These are phyloP conservation scores for Colletotrichum lentis DNA, from an alignment of 2,329 filamentous ascomycete genomes.

Conservation along the genomic window DNA sequence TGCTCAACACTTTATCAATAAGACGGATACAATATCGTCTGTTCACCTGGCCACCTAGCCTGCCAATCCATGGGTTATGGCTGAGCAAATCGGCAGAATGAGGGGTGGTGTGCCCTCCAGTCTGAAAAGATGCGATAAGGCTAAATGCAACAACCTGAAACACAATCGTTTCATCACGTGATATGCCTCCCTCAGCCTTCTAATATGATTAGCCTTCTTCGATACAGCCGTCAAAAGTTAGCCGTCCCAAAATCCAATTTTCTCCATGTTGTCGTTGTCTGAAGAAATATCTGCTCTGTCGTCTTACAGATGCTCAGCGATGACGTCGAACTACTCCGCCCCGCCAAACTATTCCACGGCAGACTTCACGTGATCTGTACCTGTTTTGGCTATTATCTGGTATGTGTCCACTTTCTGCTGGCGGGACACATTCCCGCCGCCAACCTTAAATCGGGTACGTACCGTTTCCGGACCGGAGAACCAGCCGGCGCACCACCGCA, in stretches of 20 bases:
- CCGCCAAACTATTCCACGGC: neutral
- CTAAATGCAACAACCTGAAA: slow-evolving; percentile 8
- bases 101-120: slow-evolving; percentile 10
- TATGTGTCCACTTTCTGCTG: neutral
- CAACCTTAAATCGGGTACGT: slow-evolving; percentile 10
- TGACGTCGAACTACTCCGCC: neutral
- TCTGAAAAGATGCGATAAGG: slow-evolving; percentile 6
- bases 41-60: neutral
- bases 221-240: neutral
- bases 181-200: neutral
- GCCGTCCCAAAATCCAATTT: neutral
- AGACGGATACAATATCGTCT: neutral
- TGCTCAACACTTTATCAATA: neutral
- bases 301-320: neutral
- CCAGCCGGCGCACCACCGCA: neutral
- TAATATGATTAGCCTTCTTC: no score
- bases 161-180: neutral
- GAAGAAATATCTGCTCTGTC: neutral
- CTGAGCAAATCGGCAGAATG: neutral
- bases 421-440: neutral
- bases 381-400: neutral
- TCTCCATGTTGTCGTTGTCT: neutral
- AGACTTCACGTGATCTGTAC: neutral
- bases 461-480: neutral
- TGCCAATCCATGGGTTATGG: neutral